phyloP scores from a whole-genome alignment of 306 rosid species.

The Begonia loranthoides region DNA sequence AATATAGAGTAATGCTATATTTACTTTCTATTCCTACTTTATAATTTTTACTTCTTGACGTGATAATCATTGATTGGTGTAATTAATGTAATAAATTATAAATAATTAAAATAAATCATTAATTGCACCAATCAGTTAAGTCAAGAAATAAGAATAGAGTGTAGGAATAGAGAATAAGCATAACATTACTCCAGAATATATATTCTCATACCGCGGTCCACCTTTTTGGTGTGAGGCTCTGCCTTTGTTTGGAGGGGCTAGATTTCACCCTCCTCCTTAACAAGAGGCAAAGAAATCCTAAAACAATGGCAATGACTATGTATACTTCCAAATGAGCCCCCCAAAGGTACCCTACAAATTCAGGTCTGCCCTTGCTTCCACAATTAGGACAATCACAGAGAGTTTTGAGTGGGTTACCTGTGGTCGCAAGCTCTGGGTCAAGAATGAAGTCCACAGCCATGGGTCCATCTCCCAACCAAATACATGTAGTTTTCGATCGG shows the following conservation, averaged over 20 bases:
- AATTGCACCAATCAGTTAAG: too few species aligned
- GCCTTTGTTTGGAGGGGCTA: conserved; percentile 35
- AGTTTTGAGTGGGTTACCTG: conserved; percentile 28
- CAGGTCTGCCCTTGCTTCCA: conserved; percentile 20
- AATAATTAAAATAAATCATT: too few species aligned
- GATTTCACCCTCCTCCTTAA: conserved; percentile 34
- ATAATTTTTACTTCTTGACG: too few species aligned
- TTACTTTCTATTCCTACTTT: too few species aligned
- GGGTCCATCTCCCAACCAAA: conserved; percentile 63
- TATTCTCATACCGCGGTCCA: too few species aligned
- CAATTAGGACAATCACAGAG: conserved; percentile 35
- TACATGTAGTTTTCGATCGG: conserved; percentile 57
- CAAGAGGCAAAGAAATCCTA: conserved; percentile 50
- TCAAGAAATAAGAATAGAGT: too few species aligned
- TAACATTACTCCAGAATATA: too few species aligned
- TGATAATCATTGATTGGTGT: too few species aligned
- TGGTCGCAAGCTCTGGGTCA: conserved; percentile 33
- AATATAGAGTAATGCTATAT: too few species aligned
- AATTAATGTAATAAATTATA: too few species aligned
- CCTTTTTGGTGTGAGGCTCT: background rate
- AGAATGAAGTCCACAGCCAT: conserved; percentile 74
- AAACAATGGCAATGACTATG: conserved; percentile 29
- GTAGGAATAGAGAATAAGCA: too few species aligned
- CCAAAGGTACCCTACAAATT: conserved; percentile 28
- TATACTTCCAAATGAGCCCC: conserved; percentile 37